phyloP scores from a whole-genome alignment of 1,139 yeast genomes.

The Candida smagusa region DNA sequence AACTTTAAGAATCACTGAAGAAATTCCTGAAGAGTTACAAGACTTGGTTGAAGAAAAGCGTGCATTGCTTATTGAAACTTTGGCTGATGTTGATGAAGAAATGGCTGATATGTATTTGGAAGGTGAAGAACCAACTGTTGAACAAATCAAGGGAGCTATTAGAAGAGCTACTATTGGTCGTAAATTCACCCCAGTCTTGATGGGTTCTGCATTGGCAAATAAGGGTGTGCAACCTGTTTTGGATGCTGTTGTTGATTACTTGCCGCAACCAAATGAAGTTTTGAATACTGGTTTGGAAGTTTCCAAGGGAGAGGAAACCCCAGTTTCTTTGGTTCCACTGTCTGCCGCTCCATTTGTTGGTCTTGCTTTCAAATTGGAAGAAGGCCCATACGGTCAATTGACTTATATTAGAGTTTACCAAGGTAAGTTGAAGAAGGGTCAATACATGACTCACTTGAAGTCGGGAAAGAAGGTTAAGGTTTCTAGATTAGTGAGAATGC shows the following conservation, averaged over 20 bases:
- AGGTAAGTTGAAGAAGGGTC: conserved; percentile 89
- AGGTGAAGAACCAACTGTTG: conserved; percentile 80
- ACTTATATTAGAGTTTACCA: conserved; percentile 96
- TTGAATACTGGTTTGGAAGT: conserved; percentile 86
- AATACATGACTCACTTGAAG: conserved; percentile 83
- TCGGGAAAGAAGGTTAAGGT: conserved; percentile 93
- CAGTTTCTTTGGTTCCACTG: conserved; percentile 74
- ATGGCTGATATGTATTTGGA: conserved; percentile 91
- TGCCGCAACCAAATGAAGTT: conserved; percentile 93
- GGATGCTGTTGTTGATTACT: conserved; percentile 92
- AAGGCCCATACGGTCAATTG: conserved; percentile 95
- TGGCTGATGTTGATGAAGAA: conserved; percentile 97
- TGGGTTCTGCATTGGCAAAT: conserved; percentile 98
- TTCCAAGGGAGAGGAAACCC: conserved; percentile 55
- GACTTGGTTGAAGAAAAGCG: conserved; percentile 42
- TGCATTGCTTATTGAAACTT: conserved; percentile 77
- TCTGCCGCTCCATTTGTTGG: conserved; percentile 84
- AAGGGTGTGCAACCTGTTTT: conserved; percentile 92
- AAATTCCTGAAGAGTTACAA: conserved; percentile 57
- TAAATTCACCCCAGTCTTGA: conserved; percentile 94
- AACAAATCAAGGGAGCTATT: conserved; percentile 82
- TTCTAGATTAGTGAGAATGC: conserved; percentile 97
- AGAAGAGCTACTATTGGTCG: conserved; percentile 96
- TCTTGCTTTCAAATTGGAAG: conserved; percentile 95
- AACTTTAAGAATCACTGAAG: conserved; percentile 50